These are phyloP conservation scores for Candida parachauliodes DNA, from an alignment of 805 yeast genomes.

Conservation along the genomic window DNA sequence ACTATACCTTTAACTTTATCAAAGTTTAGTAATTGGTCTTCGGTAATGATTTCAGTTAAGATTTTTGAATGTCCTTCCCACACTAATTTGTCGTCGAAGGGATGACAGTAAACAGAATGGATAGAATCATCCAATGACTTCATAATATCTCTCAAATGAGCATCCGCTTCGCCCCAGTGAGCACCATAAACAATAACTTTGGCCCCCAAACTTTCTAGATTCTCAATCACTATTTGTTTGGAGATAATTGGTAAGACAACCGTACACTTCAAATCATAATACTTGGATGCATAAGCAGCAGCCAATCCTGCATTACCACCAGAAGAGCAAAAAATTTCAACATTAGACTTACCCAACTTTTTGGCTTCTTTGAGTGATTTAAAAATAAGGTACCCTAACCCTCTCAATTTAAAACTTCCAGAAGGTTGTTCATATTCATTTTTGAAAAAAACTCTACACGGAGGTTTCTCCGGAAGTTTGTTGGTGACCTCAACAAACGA, in stretches of 20 bases:
- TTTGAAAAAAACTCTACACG: slow-evolving; percentile 38
- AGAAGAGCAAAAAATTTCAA: slow-evolving; percentile 25
- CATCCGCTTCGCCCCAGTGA: slow-evolving; percentile 34
- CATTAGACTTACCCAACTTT: slow-evolving; percentile 11
- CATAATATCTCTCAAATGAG: slow-evolving; percentile 16
- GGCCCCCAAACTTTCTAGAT: slow-evolving; percentile 20
- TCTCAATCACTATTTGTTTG: slow-evolving; percentile 18
- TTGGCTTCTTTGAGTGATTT: slow-evolving; percentile 26
- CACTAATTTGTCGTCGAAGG: slow-evolving; percentile 26
- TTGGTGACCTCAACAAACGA: slow-evolving; percentile 31
- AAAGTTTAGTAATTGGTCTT: slow-evolving; percentile 17
- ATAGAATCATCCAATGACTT: slow-evolving; percentile 10
- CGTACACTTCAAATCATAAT: slow-evolving; percentile 21
- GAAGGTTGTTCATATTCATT: slow-evolving; percentile 54
- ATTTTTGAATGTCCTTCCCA: slow-evolving; percentile 31
- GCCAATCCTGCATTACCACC: slow-evolving; percentile 38
- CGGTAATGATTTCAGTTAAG: slow-evolving; percentile 21
- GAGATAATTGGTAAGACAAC: slow-evolving; percentile 26
- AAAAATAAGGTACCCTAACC: slow-evolving; percentile 47
- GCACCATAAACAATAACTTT: slow-evolving; percentile 20
- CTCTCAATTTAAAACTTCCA: slow-evolving; percentile 56
- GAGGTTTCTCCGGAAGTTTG: slow-evolving; percentile 26
- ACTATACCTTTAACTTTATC: slow-evolving; percentile 23
- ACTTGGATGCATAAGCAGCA: slow-evolving; percentile 25
- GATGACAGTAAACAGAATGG: slow-evolving; percentile 28